phyloP scores from a whole-genome alignment of 1,284 basidiomycete species.

The Tremellales sp. region DNA sequence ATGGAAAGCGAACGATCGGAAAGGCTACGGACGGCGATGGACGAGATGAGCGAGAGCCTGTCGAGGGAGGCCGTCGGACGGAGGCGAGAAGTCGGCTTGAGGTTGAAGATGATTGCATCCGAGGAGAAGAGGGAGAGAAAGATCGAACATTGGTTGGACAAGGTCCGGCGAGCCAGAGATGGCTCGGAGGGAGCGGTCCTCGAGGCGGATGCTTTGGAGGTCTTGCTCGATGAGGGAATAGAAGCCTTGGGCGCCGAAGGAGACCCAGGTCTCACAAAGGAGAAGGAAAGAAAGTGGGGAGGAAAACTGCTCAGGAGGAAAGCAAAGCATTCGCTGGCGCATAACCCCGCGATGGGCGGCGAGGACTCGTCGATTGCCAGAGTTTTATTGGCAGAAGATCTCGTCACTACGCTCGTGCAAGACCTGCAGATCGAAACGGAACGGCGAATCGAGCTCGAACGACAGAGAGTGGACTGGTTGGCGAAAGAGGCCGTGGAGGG shows the following conservation, averaged over 20 bases:
- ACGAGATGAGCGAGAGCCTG: constrained; percentile 69
- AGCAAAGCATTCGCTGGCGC: constrained; percentile 3
- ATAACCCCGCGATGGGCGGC: constrained; percentile 4
- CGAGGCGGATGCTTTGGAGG: constrained; percentile 34
- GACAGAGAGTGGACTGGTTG: constrained; percentile 45
- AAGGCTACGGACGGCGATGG: constrained; percentile 60
- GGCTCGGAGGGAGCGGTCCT: constrained; percentile 32
- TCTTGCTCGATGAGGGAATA: constrained; percentile 55
- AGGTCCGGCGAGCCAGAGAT: constrained; percentile 33
- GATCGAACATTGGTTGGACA: constrained; percentile 44
- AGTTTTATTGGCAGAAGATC: constrained; percentile 58
- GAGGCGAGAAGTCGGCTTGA: constrained; percentile 64
- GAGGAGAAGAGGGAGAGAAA: constrained; percentile 57
- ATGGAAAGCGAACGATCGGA: constrained; percentile 39
- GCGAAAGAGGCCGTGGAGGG: constrained; percentile 40
- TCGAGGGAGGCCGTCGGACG: constrained; percentile 70
- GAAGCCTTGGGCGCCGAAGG: constrained; percentile 45
- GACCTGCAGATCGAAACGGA: constrained; percentile 66
- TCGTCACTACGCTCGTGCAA: constrained; percentile 58
- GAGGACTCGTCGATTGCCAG: constrained; percentile 53
- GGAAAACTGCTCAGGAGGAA: constrained; percentile 9
- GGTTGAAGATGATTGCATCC: constrained; percentile 62
- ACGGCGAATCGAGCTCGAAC: constrained; percentile 57
- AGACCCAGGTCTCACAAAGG: constrained; percentile 5
- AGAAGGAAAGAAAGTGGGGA: constrained; percentile 24